A percentile compares a stretch with the other conserved stretches of the same genome.
Conservation (phyloP, 2,329 filamentous ascomycete species). For the Rhynchosporium agropyri region DNA sequence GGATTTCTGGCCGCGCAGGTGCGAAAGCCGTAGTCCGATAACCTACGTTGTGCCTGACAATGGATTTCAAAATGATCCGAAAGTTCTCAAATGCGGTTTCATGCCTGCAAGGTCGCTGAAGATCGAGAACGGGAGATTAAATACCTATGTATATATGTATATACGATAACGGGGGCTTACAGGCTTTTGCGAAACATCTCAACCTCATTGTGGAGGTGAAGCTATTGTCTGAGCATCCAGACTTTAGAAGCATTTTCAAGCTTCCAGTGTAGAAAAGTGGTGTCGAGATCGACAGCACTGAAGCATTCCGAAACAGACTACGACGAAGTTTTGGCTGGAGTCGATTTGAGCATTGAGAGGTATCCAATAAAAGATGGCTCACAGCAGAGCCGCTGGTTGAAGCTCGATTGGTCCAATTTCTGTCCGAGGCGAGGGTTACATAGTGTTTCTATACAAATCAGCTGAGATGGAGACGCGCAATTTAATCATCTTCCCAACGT, state of each 20-base stretch:
- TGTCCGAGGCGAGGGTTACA: not conserved
- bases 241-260: constrained; percentile 5
- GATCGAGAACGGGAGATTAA: constrained; percentile 9
- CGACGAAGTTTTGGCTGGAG: no score
- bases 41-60: constrained; percentile 1
- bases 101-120: not conserved
- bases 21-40: constrained; percentile 4
- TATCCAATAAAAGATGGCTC: not conserved
- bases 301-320: no score
- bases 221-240: constrained; percentile 7
- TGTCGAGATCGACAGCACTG: no score
- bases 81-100: constrained; percentile 6
- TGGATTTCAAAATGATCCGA: constrained; percentile 1
- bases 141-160: not conserved
- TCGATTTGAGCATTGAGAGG: no score
- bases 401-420: not conserved
- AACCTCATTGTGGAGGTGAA: constrained; percentile 7
- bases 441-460: not conserved
- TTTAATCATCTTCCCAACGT: not conserved
- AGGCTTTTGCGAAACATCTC: constrained; percentile 12
- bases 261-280: not conserved
- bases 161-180: constrained; percentile 1
- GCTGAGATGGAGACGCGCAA: not conserved
- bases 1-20: not conserved
- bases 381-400: no score